phyloP scores from a whole-genome alignment of 2,329 filamentous ascomycete species.

The Arthroderma uncinatum region DNA sequence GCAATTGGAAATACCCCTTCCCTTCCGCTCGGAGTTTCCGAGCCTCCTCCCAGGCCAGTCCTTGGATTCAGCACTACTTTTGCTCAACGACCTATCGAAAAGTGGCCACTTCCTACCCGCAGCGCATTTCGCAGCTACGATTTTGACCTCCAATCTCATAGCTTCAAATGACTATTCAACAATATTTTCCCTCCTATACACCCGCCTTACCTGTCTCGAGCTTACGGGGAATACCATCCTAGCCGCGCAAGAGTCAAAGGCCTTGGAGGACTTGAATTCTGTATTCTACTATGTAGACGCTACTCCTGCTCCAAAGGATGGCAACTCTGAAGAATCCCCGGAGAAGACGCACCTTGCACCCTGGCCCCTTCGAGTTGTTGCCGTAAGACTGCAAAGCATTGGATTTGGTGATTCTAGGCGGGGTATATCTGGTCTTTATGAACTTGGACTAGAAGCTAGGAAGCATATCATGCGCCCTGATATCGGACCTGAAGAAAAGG shows the following conservation, averaged over 20 bases:
- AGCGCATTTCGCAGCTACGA: slow-evolving; percentile 42
- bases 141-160: slow-evolving; percentile 34
- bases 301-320: slow-evolving; percentile 9
- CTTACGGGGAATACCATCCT: slow-evolving; percentile 62
- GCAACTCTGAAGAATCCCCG: slow-evolving; percentile 7
- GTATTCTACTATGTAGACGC: slow-evolving; percentile 39
- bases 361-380: slow-evolving; percentile 75
- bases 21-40: slow-evolving; percentile 59
- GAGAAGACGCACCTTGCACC: slow-evolving; percentile 55
- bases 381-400: slow-evolving; percentile 71
- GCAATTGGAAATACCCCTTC: slow-evolving; percentile 45
- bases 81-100: slow-evolving; percentile 54
- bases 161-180: slow-evolving; percentile 44
- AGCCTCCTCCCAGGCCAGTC: slow-evolving; percentile 54
- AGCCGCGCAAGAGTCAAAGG: slow-evolving; percentile 54
- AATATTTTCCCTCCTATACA: slow-evolving; percentile 71
- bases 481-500: slow-evolving; percentile 44
- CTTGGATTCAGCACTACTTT: slow-evolving; percentile 25
- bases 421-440: slow-evolving; percentile 82
- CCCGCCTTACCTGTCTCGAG: slow-evolving; percentile 68
- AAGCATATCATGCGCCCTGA: slow-evolving; percentile 44
- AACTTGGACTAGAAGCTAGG: slow-evolving; percentile 69
- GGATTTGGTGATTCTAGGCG: slow-evolving; percentile 75
- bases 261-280: slow-evolving; percentile 51
- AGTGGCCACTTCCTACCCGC: slow-evolving; percentile 70